Evolutionary conservation across 1,139 yeast genomes (phyloP).

Genomic region (Hemisphaericaspora subhashii): DNA sequence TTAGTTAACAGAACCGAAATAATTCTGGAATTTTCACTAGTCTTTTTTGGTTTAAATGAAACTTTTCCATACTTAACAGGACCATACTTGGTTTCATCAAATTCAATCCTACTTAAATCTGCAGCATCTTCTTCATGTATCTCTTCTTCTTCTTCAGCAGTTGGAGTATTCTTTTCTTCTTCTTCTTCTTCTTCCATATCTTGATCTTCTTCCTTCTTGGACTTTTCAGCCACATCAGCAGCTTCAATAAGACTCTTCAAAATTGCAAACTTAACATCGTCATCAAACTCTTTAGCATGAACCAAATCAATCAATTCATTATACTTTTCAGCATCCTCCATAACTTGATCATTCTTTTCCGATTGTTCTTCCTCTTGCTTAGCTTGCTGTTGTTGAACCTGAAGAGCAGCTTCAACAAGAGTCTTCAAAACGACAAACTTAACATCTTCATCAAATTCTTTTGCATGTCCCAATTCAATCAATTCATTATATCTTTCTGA

Average conservation of each 20-base stretch:
- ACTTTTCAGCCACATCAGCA: constrained; percentile 1
- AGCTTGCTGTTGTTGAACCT: no score
- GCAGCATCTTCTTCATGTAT: constrained; percentile 1
- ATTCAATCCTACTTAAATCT: background rate
- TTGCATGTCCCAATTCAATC: constrained; percentile 13
- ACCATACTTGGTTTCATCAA: background rate
- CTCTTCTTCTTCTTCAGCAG: constrained; percentile 3
- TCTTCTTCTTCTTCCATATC: constrained; percentile 5
- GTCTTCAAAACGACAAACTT: constrained; percentile 24
- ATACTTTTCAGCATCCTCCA: constrained; percentile 28
- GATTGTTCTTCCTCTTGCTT: no score
- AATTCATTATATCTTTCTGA: constrained; percentile 30
- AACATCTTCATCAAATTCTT: constrained; percentile 20
- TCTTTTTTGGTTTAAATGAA: constrained; percentile 19
- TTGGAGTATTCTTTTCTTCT: background rate
- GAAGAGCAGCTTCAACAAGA: constrained; percentile 17
- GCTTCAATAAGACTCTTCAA: constrained; percentile 12
- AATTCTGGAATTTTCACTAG: constrained; percentile 22
- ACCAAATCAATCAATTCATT: constrained; percentile 19
- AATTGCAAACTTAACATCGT: constrained; percentile 23
- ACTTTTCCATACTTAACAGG: constrained; percentile 9
- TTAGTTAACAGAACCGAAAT: constrained; percentile 31
- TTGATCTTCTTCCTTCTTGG: background rate
- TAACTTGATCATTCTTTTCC: constrained; percentile 21
- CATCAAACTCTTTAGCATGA: constrained; percentile 16